phyloP scores from a whole-genome alignment of 768 basidiomycete genomes.

The Pulveroboletus sp. region DNA sequence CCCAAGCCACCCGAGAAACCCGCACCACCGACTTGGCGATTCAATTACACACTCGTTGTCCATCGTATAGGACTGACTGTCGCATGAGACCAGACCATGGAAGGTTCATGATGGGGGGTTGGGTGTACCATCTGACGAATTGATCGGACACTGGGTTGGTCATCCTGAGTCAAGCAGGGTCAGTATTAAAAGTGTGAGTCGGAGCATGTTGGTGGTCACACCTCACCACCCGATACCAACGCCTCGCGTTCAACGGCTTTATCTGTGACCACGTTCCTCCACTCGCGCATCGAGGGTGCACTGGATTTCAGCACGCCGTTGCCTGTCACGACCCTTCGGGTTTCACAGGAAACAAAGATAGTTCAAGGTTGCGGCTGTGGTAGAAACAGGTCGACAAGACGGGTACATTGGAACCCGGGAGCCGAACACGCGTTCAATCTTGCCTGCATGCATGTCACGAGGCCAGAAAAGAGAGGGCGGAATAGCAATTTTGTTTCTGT shows the following conservation, averaged over 20 bases:
- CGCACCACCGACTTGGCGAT: conserved; percentile 23
- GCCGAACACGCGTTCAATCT: conserved; percentile 11
- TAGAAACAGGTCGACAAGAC: neutral
- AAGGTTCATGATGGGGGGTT: neutral
- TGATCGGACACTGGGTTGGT: conserved; percentile 5
- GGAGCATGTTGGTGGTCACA: neutral
- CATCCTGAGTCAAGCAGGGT: neutral
- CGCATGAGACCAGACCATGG: neutral
- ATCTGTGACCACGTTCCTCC: neutral
- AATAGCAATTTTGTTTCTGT: conserved; percentile 1
- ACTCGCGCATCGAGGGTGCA: neutral
- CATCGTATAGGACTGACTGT: too few species aligned
- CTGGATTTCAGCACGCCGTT: conserved; percentile 1
- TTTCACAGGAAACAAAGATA: conserved; percentile 3
- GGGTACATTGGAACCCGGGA: conserved; percentile 19
- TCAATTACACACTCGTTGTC: neutral
- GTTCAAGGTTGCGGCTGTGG: conserved; percentile 6
- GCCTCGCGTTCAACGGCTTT: conserved; percentile 7
- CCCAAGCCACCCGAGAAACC: conserved; percentile 16
- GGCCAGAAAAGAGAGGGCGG: neutral
- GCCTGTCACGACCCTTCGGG: conserved; percentile 7
- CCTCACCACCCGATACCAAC: neutral
- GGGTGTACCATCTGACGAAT: neutral
- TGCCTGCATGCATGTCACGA: neutral
- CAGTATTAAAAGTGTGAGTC: conserved; percentile 14